Base-by-base conservation (phyloP, 345 rosid genomes). In the Salix koriyanagi region DNA sequence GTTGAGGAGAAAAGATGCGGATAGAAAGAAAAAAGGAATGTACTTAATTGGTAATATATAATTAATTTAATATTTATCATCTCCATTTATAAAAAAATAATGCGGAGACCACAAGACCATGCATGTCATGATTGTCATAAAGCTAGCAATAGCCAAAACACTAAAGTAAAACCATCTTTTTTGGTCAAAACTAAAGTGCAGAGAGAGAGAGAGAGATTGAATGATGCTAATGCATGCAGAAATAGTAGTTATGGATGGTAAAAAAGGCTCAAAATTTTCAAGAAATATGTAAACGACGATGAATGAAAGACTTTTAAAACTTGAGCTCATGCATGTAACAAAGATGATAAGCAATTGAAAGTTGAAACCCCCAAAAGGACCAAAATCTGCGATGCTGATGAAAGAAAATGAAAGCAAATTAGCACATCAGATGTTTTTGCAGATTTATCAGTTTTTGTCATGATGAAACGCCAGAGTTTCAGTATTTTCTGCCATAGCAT, bases 381-480 rank as follows among this genome's bases (percentile, higher is more conserved):
- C 30, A 18, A 60, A 50, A n/a, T 14, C 54, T 19, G 41, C 62
- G 71, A 36, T 62, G 74, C 41, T 18, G 25, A 65, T 44, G 48
- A 73, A 54, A 70, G 70, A 75, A 42, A 32, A 70, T 36, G 60
- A 60, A 41, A 73, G 75, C 64, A 79, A 80, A 73, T 71, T 76
- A 69, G 77, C 73, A 10, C 61, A 83, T 74, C 83, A 79, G 78
- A 84, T 83, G n/a, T 78, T 78, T 32, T 67, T 80, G 80, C 84
- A 86, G 80, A 86, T 83, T 80, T 79, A 71, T 77, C 79, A 71
- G 77, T 72, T 75, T 56, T 70, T 21, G 19, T 74, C 76, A 75
- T 87, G 65, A 81, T 83, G 80, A 79, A 83, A 56, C 70, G 76
- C 80, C 90, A 89, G 86, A 79, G 79, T 21, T 81, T 79, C 85